Percentiles rank a stretch among this genome's conserved stretches.
Conservation (phyloP, 2,329 filamentous ascomycete species). For the Teratosphaeria zuluensis region DNA sequence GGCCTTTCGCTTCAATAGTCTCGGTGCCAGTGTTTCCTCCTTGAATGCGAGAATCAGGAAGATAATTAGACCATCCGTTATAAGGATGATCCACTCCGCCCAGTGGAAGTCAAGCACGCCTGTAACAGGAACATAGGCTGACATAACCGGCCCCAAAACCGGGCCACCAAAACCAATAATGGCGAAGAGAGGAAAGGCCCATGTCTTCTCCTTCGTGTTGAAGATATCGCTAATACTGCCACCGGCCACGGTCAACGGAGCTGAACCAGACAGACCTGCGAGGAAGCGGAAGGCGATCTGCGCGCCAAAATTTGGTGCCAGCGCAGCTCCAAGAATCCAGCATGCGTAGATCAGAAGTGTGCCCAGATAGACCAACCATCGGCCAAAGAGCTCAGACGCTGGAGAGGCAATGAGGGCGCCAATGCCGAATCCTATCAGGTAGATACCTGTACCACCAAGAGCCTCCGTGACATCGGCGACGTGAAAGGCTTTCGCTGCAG, state of each 20-base stretch:
- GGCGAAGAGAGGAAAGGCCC: conserved; percentile 42
- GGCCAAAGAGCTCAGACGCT: conserved; percentile 35
- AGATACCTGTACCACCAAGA: conserved; percentile 35
- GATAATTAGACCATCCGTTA: conserved; percentile 20
- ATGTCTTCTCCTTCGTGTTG: conserved; percentile 38
- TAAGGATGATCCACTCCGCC: conserved; percentile 33
- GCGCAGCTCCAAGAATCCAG: conserved; percentile 39
- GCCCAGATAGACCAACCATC: conserved; percentile 40
- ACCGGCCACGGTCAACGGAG: conserved; percentile 37
- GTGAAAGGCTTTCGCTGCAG: conserved; percentile 37
- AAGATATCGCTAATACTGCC: conserved; percentile 40
- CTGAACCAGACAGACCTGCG: conserved; percentile 39
- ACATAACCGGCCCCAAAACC: conserved; percentile 29
- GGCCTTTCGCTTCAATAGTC: conserved; percentile 29
- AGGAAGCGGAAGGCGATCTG: conserved; percentile 43
- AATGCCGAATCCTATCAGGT: conserved; percentile 34
- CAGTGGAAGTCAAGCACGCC: conserved; percentile 15
- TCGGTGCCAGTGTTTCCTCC: conserved; percentile 42
- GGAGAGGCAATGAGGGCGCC: conserved; percentile 42
- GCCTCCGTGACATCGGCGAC: conserved; percentile 43
- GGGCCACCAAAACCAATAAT: conserved; percentile 35
- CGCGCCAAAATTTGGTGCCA: conserved; percentile 38
- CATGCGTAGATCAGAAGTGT: conserved; percentile 39
- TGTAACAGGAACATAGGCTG: conserved; percentile 35
- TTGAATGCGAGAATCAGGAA: conserved; percentile 31